Evolutionary conservation across 73 alveolate genomes (phyloP), one percentile per base, ranked within the genome.

Genomic region (Tetrahymena elliotti): DNA sequence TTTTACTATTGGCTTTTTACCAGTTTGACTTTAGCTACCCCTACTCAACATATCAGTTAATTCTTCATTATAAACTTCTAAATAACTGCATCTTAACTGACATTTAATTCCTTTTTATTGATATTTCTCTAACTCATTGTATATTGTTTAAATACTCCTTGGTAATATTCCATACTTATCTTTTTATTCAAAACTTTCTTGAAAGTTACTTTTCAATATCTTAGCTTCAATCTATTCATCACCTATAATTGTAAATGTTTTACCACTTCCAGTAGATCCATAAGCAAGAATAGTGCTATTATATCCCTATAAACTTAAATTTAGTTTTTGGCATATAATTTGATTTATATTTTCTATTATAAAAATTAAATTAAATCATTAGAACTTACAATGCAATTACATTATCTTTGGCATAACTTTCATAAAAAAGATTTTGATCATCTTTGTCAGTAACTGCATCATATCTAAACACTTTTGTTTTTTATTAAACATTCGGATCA

Each of bases 251-350:
- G 99, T 98, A 95, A 93, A 98, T 27, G 99, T 99, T 95, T 99
- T 99, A 4, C 99, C 99, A 41, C 99, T 96, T 13, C 99, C 99
- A 38, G 99, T 98, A 94, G 98, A 98, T 0, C 99, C 99, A 96
- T 99, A 99, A 7, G 99, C 99, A 83, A 99, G 97, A 12, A 97
- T 96, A 3, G 99, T 98, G 37, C 99, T 98, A 95, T 99, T 99
- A 92, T 98, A 99, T 40, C 98, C 98, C 54, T 96, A 93, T 33
- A 96, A 88, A 84, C 96, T 94, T 47, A 35, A 6, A 52, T 53
- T 84, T 47, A 47, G 82, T 47, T 47, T 18, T 47, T 47, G 20
- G 27, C 13, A 47, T 6, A 5, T 47, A 4, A 27, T 47, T 47
- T 47, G 82, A 47, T 47, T 10, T 47, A 22, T 47, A 13, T 47